A percentile compares a stretch with the other conserved stretches of the same genome.
Conservation (phyloP, 2,329 filamentous ascomycete species). For the Aspergillus awamori region DNA sequence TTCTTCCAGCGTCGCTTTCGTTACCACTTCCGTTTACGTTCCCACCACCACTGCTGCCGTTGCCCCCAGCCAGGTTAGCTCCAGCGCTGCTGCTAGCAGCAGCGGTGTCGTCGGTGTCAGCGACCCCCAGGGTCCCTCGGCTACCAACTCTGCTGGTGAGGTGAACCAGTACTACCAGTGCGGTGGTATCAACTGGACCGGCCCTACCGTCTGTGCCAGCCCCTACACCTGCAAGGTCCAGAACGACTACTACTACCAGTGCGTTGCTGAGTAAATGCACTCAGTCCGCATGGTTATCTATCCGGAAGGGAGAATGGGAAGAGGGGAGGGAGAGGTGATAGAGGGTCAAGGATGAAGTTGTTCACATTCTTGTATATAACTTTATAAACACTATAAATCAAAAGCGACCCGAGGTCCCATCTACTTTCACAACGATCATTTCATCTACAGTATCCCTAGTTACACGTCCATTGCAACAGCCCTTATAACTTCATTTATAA, state of each 20-base stretch:
- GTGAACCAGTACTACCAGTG: conserved; percentile 36
- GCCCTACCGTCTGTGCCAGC: conserved; percentile 36
- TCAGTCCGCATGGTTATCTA: background rate
- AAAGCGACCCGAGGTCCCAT: conserved; percentile 3
- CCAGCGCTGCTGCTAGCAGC: conserved; percentile 1
- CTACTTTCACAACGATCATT: background rate
- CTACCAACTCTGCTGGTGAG: conserved; percentile 14
- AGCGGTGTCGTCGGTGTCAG: conserved; percentile 15
- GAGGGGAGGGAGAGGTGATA: background rate
- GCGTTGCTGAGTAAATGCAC: conserved; percentile 21
- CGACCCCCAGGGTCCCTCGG: conserved; percentile 1
- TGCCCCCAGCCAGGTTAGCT: conserved; percentile 4
- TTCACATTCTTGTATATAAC: conserved; percentile 11
- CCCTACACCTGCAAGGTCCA: conserved; percentile 37
- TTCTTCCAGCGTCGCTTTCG: conserved; percentile 1
- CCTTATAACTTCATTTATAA: background rate
- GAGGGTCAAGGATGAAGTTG: background rate
- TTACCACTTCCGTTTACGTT: conserved; percentile 4
- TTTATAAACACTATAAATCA: conserved; percentile 1
- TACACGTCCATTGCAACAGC: too few species aligned
- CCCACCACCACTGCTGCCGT: conserved; percentile 11
- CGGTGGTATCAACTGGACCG: conserved; percentile 42
- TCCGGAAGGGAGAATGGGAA: too few species aligned
- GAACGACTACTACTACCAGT: conserved; percentile 46
- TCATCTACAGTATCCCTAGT: too few species aligned